Conservation (phyloP, 2,329 filamentous ascomycete species). For the Arthrobotrys musiformis region DNA sequence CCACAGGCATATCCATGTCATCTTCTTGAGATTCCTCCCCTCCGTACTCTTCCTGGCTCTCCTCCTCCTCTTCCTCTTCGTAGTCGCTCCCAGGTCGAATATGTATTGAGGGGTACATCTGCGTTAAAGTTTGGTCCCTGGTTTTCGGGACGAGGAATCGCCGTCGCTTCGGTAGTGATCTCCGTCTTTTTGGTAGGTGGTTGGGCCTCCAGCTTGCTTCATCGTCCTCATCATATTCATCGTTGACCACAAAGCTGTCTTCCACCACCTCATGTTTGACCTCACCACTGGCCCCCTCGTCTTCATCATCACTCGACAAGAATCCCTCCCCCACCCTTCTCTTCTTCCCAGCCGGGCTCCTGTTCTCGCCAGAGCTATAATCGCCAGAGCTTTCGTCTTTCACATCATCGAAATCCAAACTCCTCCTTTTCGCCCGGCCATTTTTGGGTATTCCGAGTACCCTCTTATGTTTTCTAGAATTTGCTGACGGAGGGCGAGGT, state of each 20-base stretch:
- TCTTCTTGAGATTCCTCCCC: constrained; percentile 6
- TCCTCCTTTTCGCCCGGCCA: constrained; percentile 30
- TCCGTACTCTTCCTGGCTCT: neutral
- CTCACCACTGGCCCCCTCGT: neutral
- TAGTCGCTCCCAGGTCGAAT: constrained; percentile 31
- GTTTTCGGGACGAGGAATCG: neutral
- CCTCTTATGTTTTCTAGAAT: constrained; percentile 21
- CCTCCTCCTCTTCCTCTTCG: constrained; percentile 24
- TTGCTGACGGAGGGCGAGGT: constrained; percentile 17
- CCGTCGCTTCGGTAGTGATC: constrained; percentile 1
- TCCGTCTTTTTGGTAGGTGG: constrained; percentile 29
- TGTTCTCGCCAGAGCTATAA: too few relatives aligned
- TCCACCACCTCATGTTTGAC: constrained; percentile 9
- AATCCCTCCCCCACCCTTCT: constrained; percentile 1
- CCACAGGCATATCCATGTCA: neutral
- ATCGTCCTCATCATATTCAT: constrained; percentile 20
- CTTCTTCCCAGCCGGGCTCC: constrained; percentile 30
- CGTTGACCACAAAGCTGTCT: constrained; percentile 12
- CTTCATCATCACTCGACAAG: constrained; percentile 11
- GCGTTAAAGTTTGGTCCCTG: constrained; percentile 29
- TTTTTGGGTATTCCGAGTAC: constrained; percentile 14
- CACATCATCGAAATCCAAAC: constrained; percentile 26
- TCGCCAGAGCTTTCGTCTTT: constrained; percentile 6
- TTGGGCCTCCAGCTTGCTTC: constrained; percentile 43
- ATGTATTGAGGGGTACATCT: constrained; percentile 36